phyloP scores from a whole-genome alignment of 2,329 filamentous ascomycete species.

The Xylaria sp. region DNA sequence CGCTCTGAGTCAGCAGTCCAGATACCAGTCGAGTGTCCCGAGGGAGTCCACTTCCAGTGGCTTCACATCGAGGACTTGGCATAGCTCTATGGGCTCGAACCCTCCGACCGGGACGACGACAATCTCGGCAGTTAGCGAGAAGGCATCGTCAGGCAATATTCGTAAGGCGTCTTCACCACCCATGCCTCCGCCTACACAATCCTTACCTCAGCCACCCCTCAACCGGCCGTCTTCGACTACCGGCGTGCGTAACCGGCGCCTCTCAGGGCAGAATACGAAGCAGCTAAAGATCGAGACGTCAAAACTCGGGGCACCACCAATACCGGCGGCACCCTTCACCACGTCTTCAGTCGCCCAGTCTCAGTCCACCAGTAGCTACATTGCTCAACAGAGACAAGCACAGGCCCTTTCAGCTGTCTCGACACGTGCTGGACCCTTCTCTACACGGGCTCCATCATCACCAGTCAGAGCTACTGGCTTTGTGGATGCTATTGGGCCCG shows the following conservation, averaged over 20 bases:
- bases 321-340: slow-evolving; percentile 41
- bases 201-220: slow-evolving; percentile 57
- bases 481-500: slow-evolving; percentile 44
- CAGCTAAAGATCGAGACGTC: slow-evolving; percentile 89
- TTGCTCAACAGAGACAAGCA: slow-evolving; percentile 57
- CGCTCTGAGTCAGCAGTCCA: slow-evolving; percentile 74
- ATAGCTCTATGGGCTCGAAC: slow-evolving; percentile 80
- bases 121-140: slow-evolving; percentile 78
- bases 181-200: slow-evolving; percentile 60
- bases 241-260: slow-evolving; percentile 76
- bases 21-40: slow-evolving; percentile 68
- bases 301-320: slow-evolving; percentile 48
- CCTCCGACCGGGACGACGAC: slow-evolving; percentile 74
- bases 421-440: slow-evolving; percentile 48
- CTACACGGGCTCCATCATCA: slow-evolving; percentile 51
- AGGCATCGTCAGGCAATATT: slow-evolving; percentile 44
- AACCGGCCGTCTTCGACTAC: slow-evolving; percentile 50
- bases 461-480: slow-evolving; percentile 45
- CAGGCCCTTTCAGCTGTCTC: slow-evolving; percentile 54
- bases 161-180: slow-evolving; percentile 47
- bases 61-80: slow-evolving; percentile 80
- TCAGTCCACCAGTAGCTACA: slow-evolving; percentile 51
- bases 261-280: slow-evolving; percentile 83
- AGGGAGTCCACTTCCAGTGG: slow-evolving; percentile 85
- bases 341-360: slow-evolving; percentile 42